Percentiles rank a stretch among this genome's conserved stretches.
Evolutionary conservation across 176 grass and related monocot species (phyloP).

Genomic region (Bolboschoenus planiculmis): DNA sequence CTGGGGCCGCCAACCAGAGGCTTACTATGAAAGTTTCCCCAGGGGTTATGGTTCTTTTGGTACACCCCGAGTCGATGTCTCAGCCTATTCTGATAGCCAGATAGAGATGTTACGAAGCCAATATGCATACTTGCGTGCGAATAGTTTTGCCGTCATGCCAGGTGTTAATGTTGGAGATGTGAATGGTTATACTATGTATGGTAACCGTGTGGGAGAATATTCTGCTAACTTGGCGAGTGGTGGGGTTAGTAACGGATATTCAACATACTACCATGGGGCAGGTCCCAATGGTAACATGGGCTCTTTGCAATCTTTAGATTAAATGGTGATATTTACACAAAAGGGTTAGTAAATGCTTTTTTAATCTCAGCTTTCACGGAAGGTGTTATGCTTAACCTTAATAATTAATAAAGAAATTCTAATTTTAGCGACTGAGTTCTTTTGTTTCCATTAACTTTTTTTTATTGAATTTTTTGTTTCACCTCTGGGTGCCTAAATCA

Average conservation of each 20-base stretch:
- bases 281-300: conserved; percentile 16
- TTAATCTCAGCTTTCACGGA: not conserved
- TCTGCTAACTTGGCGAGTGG: conserved; percentile 29
- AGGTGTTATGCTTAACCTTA: conserved; percentile 21
- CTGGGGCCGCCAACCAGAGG: conserved; percentile 27
- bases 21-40: conserved; percentile 45
- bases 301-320: conserved; percentile 24
- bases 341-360: conserved; percentile 15
- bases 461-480: not conserved
- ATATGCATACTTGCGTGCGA: conserved; percentile 40
- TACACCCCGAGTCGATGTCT: conserved; percentile 30
- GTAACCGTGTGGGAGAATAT: conserved; percentile 36
- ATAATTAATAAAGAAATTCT: conserved; percentile 21
- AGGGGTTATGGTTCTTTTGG: conserved; percentile 44
- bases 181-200: conserved; percentile 17
- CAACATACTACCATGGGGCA: not conserved
- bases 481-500: not conserved
- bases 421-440: not conserved
- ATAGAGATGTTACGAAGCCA: conserved; percentile 39
- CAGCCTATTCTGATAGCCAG: conserved; percentile 31
- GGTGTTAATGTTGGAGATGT: conserved; percentile 28
- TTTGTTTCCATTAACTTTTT: not conserved
- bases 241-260: conserved; percentile 13
- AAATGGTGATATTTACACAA: not conserved
- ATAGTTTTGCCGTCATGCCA: conserved; percentile 13